Evolutionary conservation across 73 alveolate species (phyloP).

Genomic region (Breviolum minutum): DNA sequence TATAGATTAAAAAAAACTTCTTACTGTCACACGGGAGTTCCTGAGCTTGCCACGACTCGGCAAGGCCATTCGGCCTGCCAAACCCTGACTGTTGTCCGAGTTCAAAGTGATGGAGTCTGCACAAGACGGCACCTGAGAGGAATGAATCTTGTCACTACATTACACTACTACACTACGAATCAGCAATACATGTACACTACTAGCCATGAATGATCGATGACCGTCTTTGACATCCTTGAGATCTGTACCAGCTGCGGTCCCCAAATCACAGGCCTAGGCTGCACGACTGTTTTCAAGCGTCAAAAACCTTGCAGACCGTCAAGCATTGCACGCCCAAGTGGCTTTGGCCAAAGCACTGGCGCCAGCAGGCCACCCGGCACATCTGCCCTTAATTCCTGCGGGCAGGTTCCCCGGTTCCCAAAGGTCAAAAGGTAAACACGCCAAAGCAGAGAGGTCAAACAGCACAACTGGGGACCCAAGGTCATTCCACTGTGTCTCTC

Average conservation of each 20-base stretch:
- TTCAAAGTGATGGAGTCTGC: conserved; percentile 42
- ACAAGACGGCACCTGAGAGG: conserved; percentile 36
- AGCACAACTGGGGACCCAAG: background rate
- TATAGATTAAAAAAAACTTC: too few relatives aligned
- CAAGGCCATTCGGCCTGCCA: conserved; percentile 72
- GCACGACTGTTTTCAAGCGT: background rate
- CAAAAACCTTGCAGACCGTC: too few relatives aligned
- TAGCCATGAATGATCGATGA: too few relatives aligned
- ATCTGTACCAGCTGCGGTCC: conserved; percentile 23
- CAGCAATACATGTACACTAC: too few relatives aligned
- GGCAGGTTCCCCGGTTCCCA: background rate
- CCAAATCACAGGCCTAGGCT: conserved; percentile 43
- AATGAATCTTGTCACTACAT: background rate
- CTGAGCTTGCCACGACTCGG: conserved; percentile 35
- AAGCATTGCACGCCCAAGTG: background rate
- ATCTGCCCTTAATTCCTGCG: conserved; percentile 73
- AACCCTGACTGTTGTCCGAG: conserved; percentile 93
- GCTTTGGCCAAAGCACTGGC: conserved; percentile 70
- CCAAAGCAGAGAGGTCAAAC: background rate
- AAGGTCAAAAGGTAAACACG: background rate
- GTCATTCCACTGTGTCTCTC: background rate
- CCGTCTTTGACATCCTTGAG: background rate
- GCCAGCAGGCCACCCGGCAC: conserved; percentile 56
- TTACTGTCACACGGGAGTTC: background rate
- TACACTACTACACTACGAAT: background rate